Base-by-base conservation (phyloP, 1,139 yeast genomes). In the Hyphopichia buzzinii region DNA sequence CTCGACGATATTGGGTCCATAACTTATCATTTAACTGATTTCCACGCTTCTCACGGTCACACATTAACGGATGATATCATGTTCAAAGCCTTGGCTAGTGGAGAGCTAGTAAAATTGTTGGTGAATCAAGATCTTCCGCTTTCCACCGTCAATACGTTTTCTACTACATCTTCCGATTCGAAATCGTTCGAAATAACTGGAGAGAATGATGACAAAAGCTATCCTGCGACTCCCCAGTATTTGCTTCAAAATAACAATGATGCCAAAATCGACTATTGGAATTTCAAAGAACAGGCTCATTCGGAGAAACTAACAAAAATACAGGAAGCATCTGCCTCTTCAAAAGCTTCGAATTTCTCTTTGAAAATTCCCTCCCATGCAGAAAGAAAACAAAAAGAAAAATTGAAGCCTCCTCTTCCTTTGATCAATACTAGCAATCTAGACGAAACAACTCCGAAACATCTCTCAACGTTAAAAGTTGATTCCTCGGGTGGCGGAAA, bases 11-110 rank as follows among this genome's bases (percentile, higher is more conserved):
- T 61, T 4, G 76, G 75, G 0, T 30, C 34, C 3, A 59, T 77
- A 23, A 59, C 79, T 0, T 66, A 82, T 32, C 89, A 83, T 49
- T 59, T 88, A 43, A 85, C 95, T 0, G 95, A 88, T 32, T 79
- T 81, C 53, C 78, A 79, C 12, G 71, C 81, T 33, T 67, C 67
- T 3, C 77, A 78, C 31, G 96, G 96, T 4, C 76, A 68, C 3
- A 70, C 81, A 0, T 57, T 89, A 14, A 65, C 80, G 1, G 67
- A 85, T 27, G 70, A 71, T 24, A 53, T 62, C 2, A 49, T 81
- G 2, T 48, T 66, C 2, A 48, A 52, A 2, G 49, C 63, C 4
- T 44, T 63, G 12, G 67, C 66, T 33, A 48, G 54, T 15, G 57
- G 57, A 38, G 62, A 62, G 17, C 59, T 64, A 4, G 55, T 60